Base-by-base conservation (phyloP, 345 rosid species). In the Abelmoschus esculentus region DNA sequence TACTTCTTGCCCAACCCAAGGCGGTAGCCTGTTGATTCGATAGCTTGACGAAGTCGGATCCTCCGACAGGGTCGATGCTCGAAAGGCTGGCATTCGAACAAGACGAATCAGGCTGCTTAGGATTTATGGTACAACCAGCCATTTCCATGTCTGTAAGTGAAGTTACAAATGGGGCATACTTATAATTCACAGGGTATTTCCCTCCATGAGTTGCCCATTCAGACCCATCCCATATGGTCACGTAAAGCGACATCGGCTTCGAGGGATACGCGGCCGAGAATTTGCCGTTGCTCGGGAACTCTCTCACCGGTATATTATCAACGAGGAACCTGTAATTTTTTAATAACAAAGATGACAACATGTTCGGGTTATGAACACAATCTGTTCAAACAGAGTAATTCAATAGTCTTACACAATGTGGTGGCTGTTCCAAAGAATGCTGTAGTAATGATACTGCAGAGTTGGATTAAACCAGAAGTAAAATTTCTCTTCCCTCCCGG, bases 191-290 rank as follows among this genome's bases (percentile, higher is more conserved):
- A 0, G 92, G 95, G 76, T 91, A 89, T 75, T 91, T 93, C 56
- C 98, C 98, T 56, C 97, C 98, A 54, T 89, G 83, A 4, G 98
- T 93, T 56, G 98, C 98, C 98, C 98, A 93, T 3, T 88, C 80
- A 22, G 98, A 93, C 6, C 95, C 98, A 58, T 93, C 98, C 98
- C 98, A 93, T 70, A 93, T 85, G 10, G 98, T 89, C 17, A 85
- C 77, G 26, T 88, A 86, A 2, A 91, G 31, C 1, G 90, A 86
- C 97, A 93, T 91, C 15, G 96, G 90, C 79, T 89, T 93, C 56
- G 89, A 84, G 38, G 98, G 98, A 32, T 88, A 89, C 0, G 67
- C 79, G 4, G 78, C 69, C 3, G 84, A 76, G 80, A 77, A 86
- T 22, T 81, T 86, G 3, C 81, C 85, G 5, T 71, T 85, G 67